A percentile compares a stretch with the other conserved stretches of the same genome.
These are phyloP conservation scores for Diutina catenulata DNA, from an alignment of 1,139 yeast species.

Conservation along the genomic window DNA sequence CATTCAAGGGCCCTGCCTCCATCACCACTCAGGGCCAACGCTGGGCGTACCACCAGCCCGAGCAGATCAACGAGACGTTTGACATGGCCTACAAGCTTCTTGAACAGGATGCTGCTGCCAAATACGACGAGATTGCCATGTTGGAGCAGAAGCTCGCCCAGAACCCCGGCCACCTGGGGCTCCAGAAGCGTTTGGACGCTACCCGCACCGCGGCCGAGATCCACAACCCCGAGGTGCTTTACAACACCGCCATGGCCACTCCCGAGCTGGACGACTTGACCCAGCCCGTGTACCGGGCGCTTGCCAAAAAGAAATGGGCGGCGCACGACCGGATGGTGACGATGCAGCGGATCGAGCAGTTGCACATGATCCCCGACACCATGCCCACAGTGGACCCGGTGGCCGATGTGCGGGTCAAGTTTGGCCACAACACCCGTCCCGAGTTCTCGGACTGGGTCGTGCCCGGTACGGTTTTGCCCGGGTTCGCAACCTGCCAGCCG, in stretches of 20 bases:
- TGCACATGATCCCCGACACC: constrained; percentile 86
- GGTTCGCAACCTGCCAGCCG: constrained; percentile 58
- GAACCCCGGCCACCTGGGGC: neutral
- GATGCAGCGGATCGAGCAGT: constrained; percentile 84
- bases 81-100: constrained; percentile 53
- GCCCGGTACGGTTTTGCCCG: constrained; percentile 69
- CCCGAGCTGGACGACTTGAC: constrained; percentile 41
- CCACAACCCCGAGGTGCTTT: constrained; percentile 73
- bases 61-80: constrained; percentile 61
- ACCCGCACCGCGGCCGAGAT: constrained; percentile 39
- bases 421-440: constrained; percentile 54
- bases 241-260: constrained; percentile 40
- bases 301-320: constrained; percentile 64
- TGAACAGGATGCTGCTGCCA: constrained; percentile 28
- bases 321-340: constrained; percentile 52
- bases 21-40: constrained; percentile 12
- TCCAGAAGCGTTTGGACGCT: constrained; percentile 9
- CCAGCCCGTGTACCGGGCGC: constrained; percentile 69
- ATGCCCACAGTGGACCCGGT: constrained; percentile 80
- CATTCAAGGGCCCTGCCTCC: constrained; percentile 22
- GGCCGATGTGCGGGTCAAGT: constrained; percentile 65
- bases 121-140: constrained; percentile 11
- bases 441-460: constrained; percentile 47
- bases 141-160: constrained; percentile 7
- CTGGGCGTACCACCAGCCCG: constrained; percentile 49